Base-by-base conservation (phyloP, 2,329 filamentous ascomycete genomes). In the Cadophora sp. region DNA sequence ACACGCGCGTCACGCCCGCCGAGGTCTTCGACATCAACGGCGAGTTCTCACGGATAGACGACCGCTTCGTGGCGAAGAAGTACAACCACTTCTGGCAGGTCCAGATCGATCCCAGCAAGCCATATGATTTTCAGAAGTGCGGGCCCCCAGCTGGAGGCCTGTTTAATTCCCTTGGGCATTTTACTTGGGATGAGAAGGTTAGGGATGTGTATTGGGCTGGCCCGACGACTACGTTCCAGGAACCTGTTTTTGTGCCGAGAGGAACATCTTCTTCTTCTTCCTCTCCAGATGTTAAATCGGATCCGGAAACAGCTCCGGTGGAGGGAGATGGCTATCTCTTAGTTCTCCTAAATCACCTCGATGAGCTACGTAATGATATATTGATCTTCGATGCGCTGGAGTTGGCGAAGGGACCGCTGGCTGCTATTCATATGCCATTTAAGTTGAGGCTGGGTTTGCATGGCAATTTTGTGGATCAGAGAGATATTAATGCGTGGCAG, bases 401-500 rank as follows among this genome's bases (percentile, higher is more conserved):
- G 30, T 69, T 80, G 30, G 66, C 68, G 2, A 72, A 75, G 43
- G 76, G 81, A 0, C 81, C 78, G 0, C 20, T 77, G n/a, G 77
- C 78, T 1, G 70, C 74, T 1, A 72, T 79, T 18, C 71, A 76
- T 45, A 53, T 80, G 24, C 78, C 78, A 2, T 72, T 79, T 59
- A 76, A 75, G 61, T 62, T 79, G 20, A 72, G 74, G 33, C 65
- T 77, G 48, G 76, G 77, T 3, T 60, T 80, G 50, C 78, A 79
- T 67, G 78, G 78, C 0, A 80, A 78, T 62, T 79, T 74, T 64
- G 75, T 77, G 9, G 70, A 72, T 43, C 67, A 71, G 50, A 69
- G 66, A 30, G 72, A 73, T 24, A 81, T 83, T n/a, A 80, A 82
- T 43, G 76, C 74, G 27, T 83, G 81, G 81, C 72, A 77, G 68